Conservation (phyloP, 2,329 filamentous ascomycete genomes). For the Sclerotinia trifoliorum region DNA sequence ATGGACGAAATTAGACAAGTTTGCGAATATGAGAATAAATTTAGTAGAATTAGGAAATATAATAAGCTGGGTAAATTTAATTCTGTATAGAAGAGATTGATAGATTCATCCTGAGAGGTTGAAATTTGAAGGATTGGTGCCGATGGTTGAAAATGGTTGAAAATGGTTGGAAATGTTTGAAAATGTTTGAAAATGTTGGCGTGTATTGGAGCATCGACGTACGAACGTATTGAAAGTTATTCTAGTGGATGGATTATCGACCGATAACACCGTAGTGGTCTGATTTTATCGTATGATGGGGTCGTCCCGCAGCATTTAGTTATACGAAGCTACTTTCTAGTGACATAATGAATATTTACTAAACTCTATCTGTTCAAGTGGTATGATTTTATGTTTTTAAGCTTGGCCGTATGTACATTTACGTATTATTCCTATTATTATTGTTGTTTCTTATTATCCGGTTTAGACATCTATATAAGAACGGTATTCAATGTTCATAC, state of each 20-base stretch:
- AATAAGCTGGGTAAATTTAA: too few relatives aligned
- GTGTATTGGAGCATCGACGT: too few relatives aligned
- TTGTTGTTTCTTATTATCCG: too few relatives aligned
- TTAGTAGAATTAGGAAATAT: too few relatives aligned
- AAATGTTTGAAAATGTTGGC: too few relatives aligned
- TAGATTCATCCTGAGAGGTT: not conserved
- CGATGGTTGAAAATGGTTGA: too few relatives aligned
- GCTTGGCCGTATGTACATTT: not conserved
- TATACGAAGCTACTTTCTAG: not conserved
- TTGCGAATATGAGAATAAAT: not conserved
- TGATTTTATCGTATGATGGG: conserved; percentile 18
- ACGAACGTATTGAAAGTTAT: not conserved
- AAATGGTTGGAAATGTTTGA: not conserved
- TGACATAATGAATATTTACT: not conserved
- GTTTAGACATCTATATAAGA: too few relatives aligned
- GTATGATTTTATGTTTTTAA: not conserved
- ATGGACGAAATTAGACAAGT: not conserved
- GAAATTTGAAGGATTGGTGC: not conserved
- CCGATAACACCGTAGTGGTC: conserved; percentile 4
- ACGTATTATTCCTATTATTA: not conserved
- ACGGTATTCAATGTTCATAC: too few relatives aligned
- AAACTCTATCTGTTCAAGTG: not conserved
- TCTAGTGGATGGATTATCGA: not conserved
- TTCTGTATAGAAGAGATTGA: not conserved
- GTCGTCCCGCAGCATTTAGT: not conserved